phyloP scores from a whole-genome alignment of 345 rosid species.

The Eutrema yunnanense region DNA sequence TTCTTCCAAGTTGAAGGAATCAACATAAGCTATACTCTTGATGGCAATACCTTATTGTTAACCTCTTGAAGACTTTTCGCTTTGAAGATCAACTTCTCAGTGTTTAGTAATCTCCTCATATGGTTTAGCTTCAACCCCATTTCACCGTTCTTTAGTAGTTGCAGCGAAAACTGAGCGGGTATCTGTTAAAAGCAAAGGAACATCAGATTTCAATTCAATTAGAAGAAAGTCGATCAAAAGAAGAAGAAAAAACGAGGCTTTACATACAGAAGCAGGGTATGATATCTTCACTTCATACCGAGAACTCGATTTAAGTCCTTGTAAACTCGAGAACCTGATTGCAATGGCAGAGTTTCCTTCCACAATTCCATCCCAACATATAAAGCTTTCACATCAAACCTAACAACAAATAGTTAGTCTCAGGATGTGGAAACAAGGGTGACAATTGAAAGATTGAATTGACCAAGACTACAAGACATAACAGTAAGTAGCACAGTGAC shows the following conservation, averaged over 20 bases:
- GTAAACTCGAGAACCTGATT: slow-evolving; percentile 44
- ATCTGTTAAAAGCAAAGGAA: slow-evolving; percentile 30
- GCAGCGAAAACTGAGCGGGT: slow-evolving; percentile 54
- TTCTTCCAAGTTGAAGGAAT: background rate
- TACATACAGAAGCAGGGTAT: slow-evolving; percentile 75
- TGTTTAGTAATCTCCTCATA: slow-evolving; percentile 39
- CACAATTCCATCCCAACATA: slow-evolving; percentile 45
- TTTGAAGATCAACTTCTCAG: slow-evolving; percentile 48
- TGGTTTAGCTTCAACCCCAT: slow-evolving; percentile 13
- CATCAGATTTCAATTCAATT: background rate
- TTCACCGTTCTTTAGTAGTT: slow-evolving; percentile 36
- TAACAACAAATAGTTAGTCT: slow-evolving; percentile 6
- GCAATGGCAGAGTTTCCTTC: slow-evolving; percentile 47
- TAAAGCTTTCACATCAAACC: slow-evolving; percentile 33
- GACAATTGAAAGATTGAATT: background rate
- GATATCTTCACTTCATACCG: slow-evolving; percentile 85
- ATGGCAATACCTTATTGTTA: slow-evolving; percentile 29
- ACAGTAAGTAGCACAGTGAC: background rate
- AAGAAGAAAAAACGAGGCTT: background rate
- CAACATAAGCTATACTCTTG: background rate
- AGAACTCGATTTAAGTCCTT: slow-evolving; percentile 46
- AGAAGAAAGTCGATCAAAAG: background rate
- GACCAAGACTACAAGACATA: slow-evolving; percentile 21
- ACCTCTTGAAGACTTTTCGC: slow-evolving; percentile 26
- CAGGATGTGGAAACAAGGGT: background rate